Base-by-base conservation (phyloP, 805 yeast genomes). In the Myxozyma lipomycoides region DNA sequence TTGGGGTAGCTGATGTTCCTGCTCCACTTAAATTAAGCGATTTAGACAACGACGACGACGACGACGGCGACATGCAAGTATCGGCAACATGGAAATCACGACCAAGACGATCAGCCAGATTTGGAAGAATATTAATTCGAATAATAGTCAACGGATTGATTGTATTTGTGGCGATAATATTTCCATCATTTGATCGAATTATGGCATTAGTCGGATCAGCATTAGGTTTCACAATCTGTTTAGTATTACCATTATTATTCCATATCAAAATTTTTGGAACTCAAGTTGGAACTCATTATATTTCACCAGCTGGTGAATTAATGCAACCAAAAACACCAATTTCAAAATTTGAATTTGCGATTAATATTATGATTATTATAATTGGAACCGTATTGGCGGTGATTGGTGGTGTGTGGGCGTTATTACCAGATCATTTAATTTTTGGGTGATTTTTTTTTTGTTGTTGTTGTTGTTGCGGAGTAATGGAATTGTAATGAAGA, bases 171-270 rank as follows among this genome's bases (percentile, higher is more conserved):
- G 81, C 95, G 0, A 74, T 84, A 25, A 45, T 79, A 15, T 76
- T 86, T 64, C 91, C 93, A 2, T 84, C 81, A 47, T 89, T 89
- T 64, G 96, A 88, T 62, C 79, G 79, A 59, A 75, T 89, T 46
- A 83, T 89, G 67, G 86, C 95, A 4, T 78, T 89, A 41, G 67
- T 87, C 59, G 96, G 96, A 5, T 78, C 91, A 3, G 81, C 87
- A 1, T 73, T 89, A 45, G 86, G 95, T 60, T 84, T 86, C 66
- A 72, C 82, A 2, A 79, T 88, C 32, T 89, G 96, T 66, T 71
- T 88, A 47, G 82, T 87, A 19, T 73, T 88, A 22, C 96, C 96
- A 2, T 71, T 86, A 21, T 62, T 77, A 9, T 89, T 88, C 65
- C 87, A 89, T 67, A 63, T 84, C 52, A 73, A 69, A 55, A 72